Conservation (phyloP, 2,329 filamentous ascomycete species). For the Dactylonectria macrodidyma region DNA sequence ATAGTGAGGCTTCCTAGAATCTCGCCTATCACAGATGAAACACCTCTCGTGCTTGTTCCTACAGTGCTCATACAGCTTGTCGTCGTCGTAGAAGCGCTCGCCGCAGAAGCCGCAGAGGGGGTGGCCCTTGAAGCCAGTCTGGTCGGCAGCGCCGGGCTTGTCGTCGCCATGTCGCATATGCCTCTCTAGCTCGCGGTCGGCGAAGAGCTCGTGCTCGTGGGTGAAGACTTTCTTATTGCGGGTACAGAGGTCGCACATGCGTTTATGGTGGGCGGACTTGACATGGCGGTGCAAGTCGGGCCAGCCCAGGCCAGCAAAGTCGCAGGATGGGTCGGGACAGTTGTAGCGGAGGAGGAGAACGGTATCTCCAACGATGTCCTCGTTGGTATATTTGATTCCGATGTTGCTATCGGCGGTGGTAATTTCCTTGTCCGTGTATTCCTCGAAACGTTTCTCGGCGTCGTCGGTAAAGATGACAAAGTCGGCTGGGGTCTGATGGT, state of each 20-base stretch:
- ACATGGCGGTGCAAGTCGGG: slow-evolving; percentile 80
- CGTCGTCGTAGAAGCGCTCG: slow-evolving; percentile 93
- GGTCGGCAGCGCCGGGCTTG: slow-evolving; percentile 88
- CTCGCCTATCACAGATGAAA: slow-evolving; percentile 87
- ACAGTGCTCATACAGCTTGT: slow-evolving; percentile 95
- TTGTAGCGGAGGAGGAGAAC: slow-evolving; percentile 92
- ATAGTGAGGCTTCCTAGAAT: slow-evolving; percentile 85
- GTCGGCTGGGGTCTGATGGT: slow-evolving; percentile 73
- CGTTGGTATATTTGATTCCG: slow-evolving; percentile 91
- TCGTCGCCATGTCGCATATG: slow-evolving; percentile 95
- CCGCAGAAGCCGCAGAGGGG: slow-evolving; percentile 95
- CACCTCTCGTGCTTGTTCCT: slow-evolving; percentile 95
- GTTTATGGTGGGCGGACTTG: slow-evolving; percentile 83
- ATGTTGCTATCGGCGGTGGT: slow-evolving; percentile 86
- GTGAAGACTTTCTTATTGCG: slow-evolving; percentile 98
- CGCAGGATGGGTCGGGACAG: slow-evolving; percentile 85
- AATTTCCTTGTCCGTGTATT: slow-evolving; percentile 83
- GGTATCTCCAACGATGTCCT: slow-evolving; percentile 92
- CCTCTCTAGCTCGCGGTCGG: slow-evolving; percentile 82
- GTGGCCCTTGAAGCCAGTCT: slow-evolving; percentile 96
- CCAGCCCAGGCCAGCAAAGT: slow-evolving; percentile 83
- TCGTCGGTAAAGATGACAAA: slow-evolving; percentile 96
- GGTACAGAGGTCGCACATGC: slow-evolving; percentile 92
- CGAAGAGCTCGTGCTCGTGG: slow-evolving; percentile 96
- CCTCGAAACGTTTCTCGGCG: slow-evolving; percentile 83